Evolutionary conservation across 192 early-diverging fungal species (phyloP).

Genomic region (Coemansia sp.): DNA sequence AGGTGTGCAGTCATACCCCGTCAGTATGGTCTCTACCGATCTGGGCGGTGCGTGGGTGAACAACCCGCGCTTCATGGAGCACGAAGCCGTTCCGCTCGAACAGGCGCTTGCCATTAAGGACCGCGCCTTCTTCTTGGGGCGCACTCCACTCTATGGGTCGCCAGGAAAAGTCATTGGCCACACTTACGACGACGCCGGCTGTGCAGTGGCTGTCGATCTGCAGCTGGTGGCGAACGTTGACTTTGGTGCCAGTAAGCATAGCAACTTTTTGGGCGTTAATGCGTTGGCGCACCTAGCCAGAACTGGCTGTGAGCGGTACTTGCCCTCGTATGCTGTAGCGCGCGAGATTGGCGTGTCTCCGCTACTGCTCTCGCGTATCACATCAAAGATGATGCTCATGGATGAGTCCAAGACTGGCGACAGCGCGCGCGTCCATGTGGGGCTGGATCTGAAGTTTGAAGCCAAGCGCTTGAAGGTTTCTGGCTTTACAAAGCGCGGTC

Average conservation of each 20-base stretch:
- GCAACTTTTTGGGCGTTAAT: slow-evolving; percentile 40
- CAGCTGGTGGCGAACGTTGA: slow-evolving; percentile 27
- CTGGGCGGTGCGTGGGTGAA: slow-evolving; percentile 43
- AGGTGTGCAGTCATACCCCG: slow-evolving; percentile 30
- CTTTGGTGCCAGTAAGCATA: slow-evolving; percentile 15
- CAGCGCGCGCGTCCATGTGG: slow-evolving; percentile 67
- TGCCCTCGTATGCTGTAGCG: slow-evolving; percentile 66
- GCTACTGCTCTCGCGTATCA: slow-evolving; percentile 79
- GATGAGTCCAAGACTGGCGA: slow-evolving; percentile 62
- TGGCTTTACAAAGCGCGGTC: slow-evolving; percentile 81
- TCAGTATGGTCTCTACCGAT: slow-evolving; percentile 53
- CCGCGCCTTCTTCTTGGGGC: slow-evolving; percentile 81
- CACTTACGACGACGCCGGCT: slow-evolving; percentile 18
- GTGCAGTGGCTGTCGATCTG: slow-evolving; percentile 27
- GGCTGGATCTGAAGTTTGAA: slow-evolving; percentile 92
- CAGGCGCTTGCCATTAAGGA: slow-evolving; percentile 72
- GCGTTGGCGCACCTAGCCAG: slow-evolving; percentile 15
- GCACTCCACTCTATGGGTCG: slow-evolving; percentile 67
- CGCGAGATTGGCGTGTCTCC: slow-evolving; percentile 64
- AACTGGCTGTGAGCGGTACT: slow-evolving; percentile 51
- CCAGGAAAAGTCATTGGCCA: slow-evolving; percentile 68
- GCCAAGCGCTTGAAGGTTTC: slow-evolving; percentile 80
- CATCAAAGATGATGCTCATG: slow-evolving; percentile 64
- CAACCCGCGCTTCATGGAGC: slow-evolving; percentile 73
- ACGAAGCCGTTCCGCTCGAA: slow-evolving; percentile 62